Conservation (phyloP, 306 rosid genomes). For the Cucurbita pepo region DNA sequence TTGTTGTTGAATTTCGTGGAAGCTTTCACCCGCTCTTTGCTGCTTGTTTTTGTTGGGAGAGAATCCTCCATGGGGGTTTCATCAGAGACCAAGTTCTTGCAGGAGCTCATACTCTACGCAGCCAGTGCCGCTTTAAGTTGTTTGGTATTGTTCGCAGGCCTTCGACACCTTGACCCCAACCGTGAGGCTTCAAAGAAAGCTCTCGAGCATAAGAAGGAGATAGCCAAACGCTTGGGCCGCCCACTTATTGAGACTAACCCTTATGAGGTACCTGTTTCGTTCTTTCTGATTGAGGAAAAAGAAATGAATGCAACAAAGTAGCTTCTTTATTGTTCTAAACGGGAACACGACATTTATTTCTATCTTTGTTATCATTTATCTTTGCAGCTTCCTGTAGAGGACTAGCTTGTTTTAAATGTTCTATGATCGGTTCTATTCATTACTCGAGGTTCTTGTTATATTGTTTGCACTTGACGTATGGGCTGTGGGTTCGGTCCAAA, state of each 20-base stretch:
- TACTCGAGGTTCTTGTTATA: background rate
- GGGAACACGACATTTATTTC: background rate
- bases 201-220: constrained; percentile 77
- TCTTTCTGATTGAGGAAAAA: background rate
- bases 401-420: background rate
- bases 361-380: background rate
- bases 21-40: background rate
- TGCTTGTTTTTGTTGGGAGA: background rate
- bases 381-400: background rate
- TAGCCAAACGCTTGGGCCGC: constrained; percentile 83
- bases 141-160: constrained; percentile 61
- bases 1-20: background rate
- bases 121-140: constrained; percentile 95
- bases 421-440: background rate
- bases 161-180: constrained; percentile 75
- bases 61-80: constrained; percentile 17
- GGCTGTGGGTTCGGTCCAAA: background rate
- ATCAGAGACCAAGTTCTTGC: constrained; percentile 53
- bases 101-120: constrained; percentile 65
- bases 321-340: background rate
- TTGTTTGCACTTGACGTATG: background rate
- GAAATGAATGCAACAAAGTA: background rate
- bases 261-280: constrained; percentile 43
- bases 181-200: constrained; percentile 82
- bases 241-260: constrained; percentile 80